Evolutionary conservation across 305 asterid genomes (phyloP), one percentile per base, ranked within the genome.

Genomic region (Fraxinus nigra): DNA sequence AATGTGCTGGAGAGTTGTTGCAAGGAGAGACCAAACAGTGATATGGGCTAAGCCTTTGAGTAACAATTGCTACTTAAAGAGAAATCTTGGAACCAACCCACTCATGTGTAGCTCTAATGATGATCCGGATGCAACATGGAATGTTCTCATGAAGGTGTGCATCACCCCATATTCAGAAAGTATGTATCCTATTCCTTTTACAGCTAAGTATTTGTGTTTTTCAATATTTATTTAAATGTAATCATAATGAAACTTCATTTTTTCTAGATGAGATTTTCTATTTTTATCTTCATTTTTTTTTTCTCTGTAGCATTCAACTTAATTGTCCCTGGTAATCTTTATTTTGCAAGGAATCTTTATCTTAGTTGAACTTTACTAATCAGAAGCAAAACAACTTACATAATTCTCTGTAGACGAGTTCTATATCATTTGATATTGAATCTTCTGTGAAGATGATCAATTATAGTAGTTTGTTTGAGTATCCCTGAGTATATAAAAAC

Each of bases 1-100:
- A 87, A 93, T 94, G 97, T 95, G 99, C 87, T 95, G 99, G 99
- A 92, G 95, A 88, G 91, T 95, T 86, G 92, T 88, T 81, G 88
- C 92, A 4, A 91, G 92, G 89, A 92, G 83, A 85, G 92, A 89
- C 86, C 99, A 95, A 81, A 94, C 98, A 0, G 98, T 94, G 78
- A 89, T 95, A 78, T 95, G 97, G 99, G 96, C 96, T 74, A 95
- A 95, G 92, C 93, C 98, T 34, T 72, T 87, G 74, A 92, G 90
- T 86, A 95, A 95, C 86, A 90, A 89, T 82, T 94, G 98, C 88
- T 94, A 91, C 80, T 79, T 18, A 75, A 94, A 90, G 90, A 93
- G 99, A 87, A 61, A 54, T 59, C 85, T 76, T 18, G 96, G 93
- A 46, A 90, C 93, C 77, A 87, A 81, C 59, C 99, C 99, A 16